phyloP scores from a whole-genome alignment of 2,329 filamentous ascomycete genomes.

The Neonectria ditissima region DNA sequence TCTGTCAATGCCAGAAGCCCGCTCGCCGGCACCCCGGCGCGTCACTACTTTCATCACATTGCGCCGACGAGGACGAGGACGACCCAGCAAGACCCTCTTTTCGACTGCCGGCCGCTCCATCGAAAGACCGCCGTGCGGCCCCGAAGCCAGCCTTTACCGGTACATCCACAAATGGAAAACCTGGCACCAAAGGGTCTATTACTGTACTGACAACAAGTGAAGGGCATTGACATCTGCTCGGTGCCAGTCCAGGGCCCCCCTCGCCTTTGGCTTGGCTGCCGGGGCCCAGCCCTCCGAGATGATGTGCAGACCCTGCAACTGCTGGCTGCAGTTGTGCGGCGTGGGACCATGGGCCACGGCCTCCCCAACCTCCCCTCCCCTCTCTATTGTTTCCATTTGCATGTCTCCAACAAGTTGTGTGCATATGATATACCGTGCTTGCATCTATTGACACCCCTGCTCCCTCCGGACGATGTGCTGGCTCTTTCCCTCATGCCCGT shows the following conservation, averaged over 20 bases:
- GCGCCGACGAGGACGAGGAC: constrained; percentile 8
- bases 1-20: constrained; percentile 26
- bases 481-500: constrained; percentile 33
- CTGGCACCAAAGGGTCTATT: constrained; percentile 6
- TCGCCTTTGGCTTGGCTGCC: constrained; percentile 22
- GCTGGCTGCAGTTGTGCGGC: constrained; percentile 40
- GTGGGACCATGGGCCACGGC: constrained; percentile 27
- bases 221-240: constrained; percentile 9
- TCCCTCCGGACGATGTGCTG: constrained; percentile 35
- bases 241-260: constrained; percentile 23
- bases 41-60: constrained; percentile 19
- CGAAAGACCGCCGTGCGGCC: background rate
- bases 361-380: constrained; percentile 20
- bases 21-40: constrained; percentile 11
- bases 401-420: constrained; percentile 24
- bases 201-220: background rate
- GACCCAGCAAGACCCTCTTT: constrained; percentile 4
- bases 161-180: background rate
- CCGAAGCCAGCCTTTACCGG: background rate
- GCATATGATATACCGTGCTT: constrained; percentile 25
- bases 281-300: constrained; percentile 36
- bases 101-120: constrained; percentile 14
- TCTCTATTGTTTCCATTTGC: constrained; percentile 17
- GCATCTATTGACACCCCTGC: constrained; percentile 32
- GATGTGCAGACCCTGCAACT: constrained; percentile 46